Evolutionary conservation across 1,284 basidiomycete genomes (phyloP), one percentile per base, ranked within the genome.

Genomic region (Heterobasidion irregulare): DNA sequence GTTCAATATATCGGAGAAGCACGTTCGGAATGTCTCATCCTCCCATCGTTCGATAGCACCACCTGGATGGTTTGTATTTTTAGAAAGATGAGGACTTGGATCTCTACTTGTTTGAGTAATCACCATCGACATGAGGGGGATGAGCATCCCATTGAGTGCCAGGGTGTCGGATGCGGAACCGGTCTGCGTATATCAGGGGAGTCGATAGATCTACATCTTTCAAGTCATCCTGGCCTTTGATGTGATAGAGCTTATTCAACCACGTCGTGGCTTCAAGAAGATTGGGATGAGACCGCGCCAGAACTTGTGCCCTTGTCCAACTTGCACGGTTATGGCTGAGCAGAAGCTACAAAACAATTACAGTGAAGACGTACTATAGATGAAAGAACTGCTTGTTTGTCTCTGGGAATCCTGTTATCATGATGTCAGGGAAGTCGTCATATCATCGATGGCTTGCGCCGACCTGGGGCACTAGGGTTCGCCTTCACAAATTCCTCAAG

Each of bases 1-100:
- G 13, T 68, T 65, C 15, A 94, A 71, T 55, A 94, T 90, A 51
- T 81, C 75, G 2, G 69, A 68, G 65, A 86, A 93, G 60, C 82
- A 85, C 2, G 70, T 73, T 38, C 88, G 75, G 70, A 92, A 89
- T 1, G 66, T 69, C 5, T 76, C 69, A 63, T 94, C 90, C 66
- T 94, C 90, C 92, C 92, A 94, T 26, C 90, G 75, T 69, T 95
- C 92, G 33, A 94, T 84, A 0, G 80, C 71, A 1, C 89, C 92
- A 10, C 92, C 83, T 84, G 57, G 4, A 19, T 15, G 43, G 55
- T 55, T 46, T 5, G 6, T 26, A 26, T 26, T 26, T 26, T 5
- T 0, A 26, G 6, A 26, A 26, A 26, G 26, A 26, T 26, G 26
- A 26, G 4, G n/a, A 15, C 41, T 41, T 36, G 38, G 43, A 58